Conservation (phyloP, 2,329 filamentous ascomycete genomes). For the Fusarium oxysporum region DNA sequence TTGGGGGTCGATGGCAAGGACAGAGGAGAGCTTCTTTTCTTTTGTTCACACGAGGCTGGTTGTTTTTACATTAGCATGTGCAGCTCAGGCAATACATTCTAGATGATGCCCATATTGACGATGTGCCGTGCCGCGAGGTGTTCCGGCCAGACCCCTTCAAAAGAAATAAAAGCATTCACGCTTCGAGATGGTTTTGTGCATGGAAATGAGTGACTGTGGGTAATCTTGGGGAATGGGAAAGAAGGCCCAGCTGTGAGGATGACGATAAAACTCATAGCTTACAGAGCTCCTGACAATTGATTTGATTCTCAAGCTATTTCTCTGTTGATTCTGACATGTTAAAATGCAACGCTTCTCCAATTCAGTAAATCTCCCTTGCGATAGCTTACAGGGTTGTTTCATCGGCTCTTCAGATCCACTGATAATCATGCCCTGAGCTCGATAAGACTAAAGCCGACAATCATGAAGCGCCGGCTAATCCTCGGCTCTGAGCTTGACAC, state of each 20-base stretch:
- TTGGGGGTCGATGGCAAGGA: constrained; percentile 52
- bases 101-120: constrained; percentile 51
- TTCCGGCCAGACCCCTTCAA: constrained; percentile 34
- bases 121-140: constrained; percentile 37
- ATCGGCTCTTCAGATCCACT: constrained; percentile 19
- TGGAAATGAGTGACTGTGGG: background rate
- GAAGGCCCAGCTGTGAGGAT: background rate
- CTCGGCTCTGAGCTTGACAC: constrained; percentile 34
- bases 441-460: constrained; percentile 2
- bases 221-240: background rate
- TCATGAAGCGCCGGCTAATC: constrained; percentile 39
- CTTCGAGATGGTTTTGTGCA: constrained; percentile 21
- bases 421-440: constrained; percentile 11
- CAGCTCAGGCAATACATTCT: constrained; percentile 54
- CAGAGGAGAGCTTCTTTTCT: constrained; percentile 48
- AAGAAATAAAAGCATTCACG: constrained; percentile 41
- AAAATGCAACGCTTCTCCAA: background rate
- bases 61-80: constrained; percentile 57
- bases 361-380: background rate
- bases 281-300: background rate
- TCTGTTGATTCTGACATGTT: background rate
- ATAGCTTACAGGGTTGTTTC: constrained; percentile 8
- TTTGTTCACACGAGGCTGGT: constrained; percentile 52
- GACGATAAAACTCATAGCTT: background rate
- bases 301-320: no score